Evolutionary conservation across 2,329 filamentous ascomycete genomes (phyloP).

Genomic region (Fusarium annulatum): DNA sequence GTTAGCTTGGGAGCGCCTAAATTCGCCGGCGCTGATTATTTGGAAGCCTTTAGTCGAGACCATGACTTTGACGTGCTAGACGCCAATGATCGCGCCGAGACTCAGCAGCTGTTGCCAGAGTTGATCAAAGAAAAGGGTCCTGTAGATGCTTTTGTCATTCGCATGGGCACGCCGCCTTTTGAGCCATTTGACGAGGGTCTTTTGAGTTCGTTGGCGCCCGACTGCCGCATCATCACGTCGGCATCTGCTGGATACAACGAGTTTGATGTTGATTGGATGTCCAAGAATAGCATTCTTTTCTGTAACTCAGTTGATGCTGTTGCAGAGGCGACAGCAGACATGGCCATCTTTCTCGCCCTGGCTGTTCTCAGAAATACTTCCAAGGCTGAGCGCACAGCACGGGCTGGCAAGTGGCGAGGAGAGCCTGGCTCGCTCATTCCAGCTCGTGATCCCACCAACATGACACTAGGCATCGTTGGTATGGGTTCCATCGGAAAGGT

Average conservation of each 20-base stretch:
- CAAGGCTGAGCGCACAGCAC: conserved; percentile 51
- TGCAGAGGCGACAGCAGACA: conserved; percentile 62
- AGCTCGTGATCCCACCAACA: conserved; percentile 52
- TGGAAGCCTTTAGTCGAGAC: conserved; percentile 49
- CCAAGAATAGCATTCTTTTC: conserved; percentile 59
- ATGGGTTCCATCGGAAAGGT: conserved; percentile 56
- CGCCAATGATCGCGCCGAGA: conserved; percentile 51
- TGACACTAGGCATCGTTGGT: conserved; percentile 58
- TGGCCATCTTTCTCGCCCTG: conserved; percentile 52
- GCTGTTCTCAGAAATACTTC: conserved; percentile 57
- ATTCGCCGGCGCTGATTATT: conserved; percentile 52
- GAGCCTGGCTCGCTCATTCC: conserved; percentile 43
- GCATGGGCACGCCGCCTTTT: conserved; percentile 60
- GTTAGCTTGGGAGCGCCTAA: conserved; percentile 54
- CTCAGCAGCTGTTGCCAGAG: conserved; percentile 49
- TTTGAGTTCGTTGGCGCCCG: conserved; percentile 51
- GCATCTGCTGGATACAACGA: conserved; percentile 60
- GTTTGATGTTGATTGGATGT: conserved; percentile 58
- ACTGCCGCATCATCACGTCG: conserved; percentile 58
- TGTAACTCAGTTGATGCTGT: conserved; percentile 65
- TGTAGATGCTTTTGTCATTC: conserved; percentile 59
- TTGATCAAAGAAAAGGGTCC: conserved; percentile 50
- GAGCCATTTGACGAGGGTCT: conserved; percentile 61
- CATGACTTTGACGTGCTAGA: conserved; percentile 52
- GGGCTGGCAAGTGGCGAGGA: conserved; percentile 51